These are phyloP conservation scores for Bipolaris zeicola DNA, from an alignment of 2,329 filamentous ascomycete species.

Conservation along the genomic window DNA sequence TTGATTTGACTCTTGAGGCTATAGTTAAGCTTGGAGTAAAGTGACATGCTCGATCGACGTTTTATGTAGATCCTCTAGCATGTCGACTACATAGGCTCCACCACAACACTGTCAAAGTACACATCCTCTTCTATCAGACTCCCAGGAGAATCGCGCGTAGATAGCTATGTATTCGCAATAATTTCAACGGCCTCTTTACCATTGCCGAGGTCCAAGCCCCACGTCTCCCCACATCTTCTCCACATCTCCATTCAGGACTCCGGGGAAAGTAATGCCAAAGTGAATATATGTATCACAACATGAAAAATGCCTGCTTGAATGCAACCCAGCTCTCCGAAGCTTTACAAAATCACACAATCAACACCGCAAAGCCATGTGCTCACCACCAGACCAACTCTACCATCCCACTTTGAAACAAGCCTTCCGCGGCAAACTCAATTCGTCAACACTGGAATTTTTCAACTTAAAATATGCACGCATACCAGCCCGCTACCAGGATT, in stretches of 20 bases:
- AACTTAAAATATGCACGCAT: conserved; percentile 46
- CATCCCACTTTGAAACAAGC: conserved; percentile 23
- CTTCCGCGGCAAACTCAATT: conserved; percentile 26
- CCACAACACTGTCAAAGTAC: too few relatives aligned
- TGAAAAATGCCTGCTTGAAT: background rate
- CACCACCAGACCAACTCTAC: conserved; percentile 2
- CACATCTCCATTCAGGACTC: background rate
- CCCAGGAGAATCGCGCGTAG: background rate
- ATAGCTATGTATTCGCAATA: background rate
- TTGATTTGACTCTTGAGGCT: too few relatives aligned
- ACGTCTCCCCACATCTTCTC: conserved; percentile 13
- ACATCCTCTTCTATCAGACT: background rate
- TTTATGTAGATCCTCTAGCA: too few relatives aligned
- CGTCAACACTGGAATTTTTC: conserved; percentile 39
- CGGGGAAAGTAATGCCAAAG: conserved; percentile 1
- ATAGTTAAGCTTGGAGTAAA: too few relatives aligned
- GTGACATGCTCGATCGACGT: too few relatives aligned
- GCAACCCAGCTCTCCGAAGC: background rate
- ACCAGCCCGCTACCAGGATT: conserved; percentile 41
- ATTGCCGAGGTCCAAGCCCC: conserved; percentile 15
- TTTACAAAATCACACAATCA: background rate
- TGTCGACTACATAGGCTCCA: too few relatives aligned
- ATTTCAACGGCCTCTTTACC: background rate
- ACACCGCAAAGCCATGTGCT: background rate
- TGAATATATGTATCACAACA: background rate